Percentiles rank a stretch among this genome's conserved stretches.
phyloP scores from a whole-genome alignment of 192 early-diverging fungal genomes.

The Podila horticola region DNA sequence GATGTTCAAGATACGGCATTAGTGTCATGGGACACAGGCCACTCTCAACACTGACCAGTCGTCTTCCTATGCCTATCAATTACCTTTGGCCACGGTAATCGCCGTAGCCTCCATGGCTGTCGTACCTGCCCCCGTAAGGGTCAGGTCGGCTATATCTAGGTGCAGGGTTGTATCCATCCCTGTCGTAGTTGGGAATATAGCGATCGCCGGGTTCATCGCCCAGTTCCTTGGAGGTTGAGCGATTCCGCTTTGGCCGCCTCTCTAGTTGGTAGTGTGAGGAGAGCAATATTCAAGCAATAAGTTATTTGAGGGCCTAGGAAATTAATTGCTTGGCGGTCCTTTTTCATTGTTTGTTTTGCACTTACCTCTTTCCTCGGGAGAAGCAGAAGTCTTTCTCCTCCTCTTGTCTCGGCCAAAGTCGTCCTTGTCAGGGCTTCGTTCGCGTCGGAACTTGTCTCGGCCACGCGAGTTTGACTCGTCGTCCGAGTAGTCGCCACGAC shows the following conservation, averaged over 20 bases:
- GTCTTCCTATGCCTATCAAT: neutral
- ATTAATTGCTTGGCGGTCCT: neutral
- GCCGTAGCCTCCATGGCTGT: conserved; percentile 54
- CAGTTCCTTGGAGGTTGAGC: conserved; percentile 39
- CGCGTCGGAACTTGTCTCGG: conserved; percentile 48
- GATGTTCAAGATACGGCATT: neutral
- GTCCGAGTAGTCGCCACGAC: conserved; percentile 49
- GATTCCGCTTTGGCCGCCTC: conserved; percentile 43
- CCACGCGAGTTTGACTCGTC: conserved; percentile 44
- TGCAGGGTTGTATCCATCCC: conserved; percentile 76
- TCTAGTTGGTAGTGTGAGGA: conserved; percentile 9
- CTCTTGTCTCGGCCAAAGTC: conserved; percentile 52
- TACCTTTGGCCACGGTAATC: conserved; percentile 53
- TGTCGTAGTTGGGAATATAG: conserved; percentile 89
- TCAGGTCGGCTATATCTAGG: conserved; percentile 61
- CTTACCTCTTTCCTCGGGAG: conserved; percentile 46
- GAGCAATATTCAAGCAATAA: neutral
- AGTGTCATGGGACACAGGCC: neutral
- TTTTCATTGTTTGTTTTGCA: neutral
- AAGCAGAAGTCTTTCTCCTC: conserved; percentile 47
- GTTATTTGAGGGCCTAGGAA: neutral
- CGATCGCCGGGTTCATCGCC: conserved; percentile 72
- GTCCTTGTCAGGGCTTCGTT: conserved; percentile 49
- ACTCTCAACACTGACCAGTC: neutral
- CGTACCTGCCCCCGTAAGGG: conserved; percentile 39